Evolutionary conservation across 352 stramenopile species (phyloP).

Genomic region (Pythium rishiriense): DNA sequence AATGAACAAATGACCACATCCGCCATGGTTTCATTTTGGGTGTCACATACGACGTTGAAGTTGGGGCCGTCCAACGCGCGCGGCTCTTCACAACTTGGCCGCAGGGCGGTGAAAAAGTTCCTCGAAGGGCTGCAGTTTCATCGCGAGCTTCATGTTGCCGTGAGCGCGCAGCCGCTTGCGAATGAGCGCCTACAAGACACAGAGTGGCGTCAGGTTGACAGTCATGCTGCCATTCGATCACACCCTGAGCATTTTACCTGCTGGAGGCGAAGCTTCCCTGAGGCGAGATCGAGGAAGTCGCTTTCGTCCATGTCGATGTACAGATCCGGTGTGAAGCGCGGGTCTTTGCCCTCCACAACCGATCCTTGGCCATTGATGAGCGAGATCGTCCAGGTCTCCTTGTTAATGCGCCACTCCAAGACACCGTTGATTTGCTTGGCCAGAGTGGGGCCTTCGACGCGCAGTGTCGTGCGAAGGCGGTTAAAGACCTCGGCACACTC

Average conservation of each 20-base stretch:
- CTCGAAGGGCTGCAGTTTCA: conserved; percentile 69
- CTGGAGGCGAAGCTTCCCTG: conserved; percentile 57
- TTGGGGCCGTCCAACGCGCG: no score
- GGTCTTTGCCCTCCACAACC: conserved; percentile 49
- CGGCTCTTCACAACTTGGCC: conserved; percentile 21
- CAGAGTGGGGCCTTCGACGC: conserved; percentile 38
- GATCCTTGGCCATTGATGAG: conserved; percentile 52
- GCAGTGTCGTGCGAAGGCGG: conserved; percentile 46
- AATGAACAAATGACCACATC: no score
- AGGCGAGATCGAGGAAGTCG: conserved; percentile 63
- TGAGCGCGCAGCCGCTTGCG: conserved; percentile 63
- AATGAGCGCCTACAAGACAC: conserved; percentile 41
- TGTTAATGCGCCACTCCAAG: conserved; percentile 72
- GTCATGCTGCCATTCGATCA: neutral
- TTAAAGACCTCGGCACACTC: conserved; percentile 64
- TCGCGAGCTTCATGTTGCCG: conserved; percentile 72
- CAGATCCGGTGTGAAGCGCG: conserved; percentile 50
- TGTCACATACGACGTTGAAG: no score
- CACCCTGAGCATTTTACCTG: conserved; percentile 33
- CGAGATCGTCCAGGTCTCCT: conserved; percentile 64
- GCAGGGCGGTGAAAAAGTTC: conserved; percentile 47
- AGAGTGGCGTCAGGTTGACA: neutral
- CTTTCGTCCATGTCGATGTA: conserved; percentile 66
- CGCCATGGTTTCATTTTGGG: no score
- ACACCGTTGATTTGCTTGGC: conserved; percentile 64